Conservation (phyloP, 164 flowering plant species). For the Vitis cinerea region DNA sequence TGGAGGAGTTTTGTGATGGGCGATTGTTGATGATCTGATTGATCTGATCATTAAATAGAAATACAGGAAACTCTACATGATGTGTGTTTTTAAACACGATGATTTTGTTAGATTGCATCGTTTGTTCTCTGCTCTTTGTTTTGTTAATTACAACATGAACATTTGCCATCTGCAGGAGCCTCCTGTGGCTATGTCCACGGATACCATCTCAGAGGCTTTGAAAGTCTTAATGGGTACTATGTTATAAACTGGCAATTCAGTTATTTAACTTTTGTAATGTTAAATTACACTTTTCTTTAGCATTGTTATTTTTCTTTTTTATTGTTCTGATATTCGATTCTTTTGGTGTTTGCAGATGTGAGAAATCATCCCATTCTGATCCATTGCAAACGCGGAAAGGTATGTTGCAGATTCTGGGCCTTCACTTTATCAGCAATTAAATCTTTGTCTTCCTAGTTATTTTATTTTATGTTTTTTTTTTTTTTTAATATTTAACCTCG, state of each 20-base stretch:
- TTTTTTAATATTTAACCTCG: too few species aligned
- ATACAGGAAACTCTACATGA: too few species aligned
- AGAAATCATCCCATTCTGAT: constrained; percentile 75
- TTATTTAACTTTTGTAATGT: background rate
- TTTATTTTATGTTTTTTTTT: too few species aligned
- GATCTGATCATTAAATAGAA: too few species aligned
- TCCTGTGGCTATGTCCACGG: constrained; percentile 42
- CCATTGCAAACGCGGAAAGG: constrained; percentile 85
- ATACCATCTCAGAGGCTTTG: constrained; percentile 60
- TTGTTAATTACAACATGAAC: constrained; percentile 3
- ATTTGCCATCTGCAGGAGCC: constrained; percentile 46
- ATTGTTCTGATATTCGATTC: background rate
- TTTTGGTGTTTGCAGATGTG: constrained; percentile 51
- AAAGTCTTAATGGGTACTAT: constrained; percentile 63
- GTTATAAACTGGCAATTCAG: background rate
- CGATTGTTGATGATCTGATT: too few species aligned
- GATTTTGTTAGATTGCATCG: too few species aligned
- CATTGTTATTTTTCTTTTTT: background rate
- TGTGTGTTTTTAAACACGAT: too few species aligned
- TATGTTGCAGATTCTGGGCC: constrained; percentile 13
- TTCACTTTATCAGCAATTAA: too few species aligned
- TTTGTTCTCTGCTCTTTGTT: background rate
- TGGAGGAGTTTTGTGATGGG: too few species aligned
- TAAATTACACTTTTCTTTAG: background rate
- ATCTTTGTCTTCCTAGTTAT: too few species aligned